Base-by-base conservation (phyloP, 257 asterid species). In the Solanum clarkiae region DNA sequence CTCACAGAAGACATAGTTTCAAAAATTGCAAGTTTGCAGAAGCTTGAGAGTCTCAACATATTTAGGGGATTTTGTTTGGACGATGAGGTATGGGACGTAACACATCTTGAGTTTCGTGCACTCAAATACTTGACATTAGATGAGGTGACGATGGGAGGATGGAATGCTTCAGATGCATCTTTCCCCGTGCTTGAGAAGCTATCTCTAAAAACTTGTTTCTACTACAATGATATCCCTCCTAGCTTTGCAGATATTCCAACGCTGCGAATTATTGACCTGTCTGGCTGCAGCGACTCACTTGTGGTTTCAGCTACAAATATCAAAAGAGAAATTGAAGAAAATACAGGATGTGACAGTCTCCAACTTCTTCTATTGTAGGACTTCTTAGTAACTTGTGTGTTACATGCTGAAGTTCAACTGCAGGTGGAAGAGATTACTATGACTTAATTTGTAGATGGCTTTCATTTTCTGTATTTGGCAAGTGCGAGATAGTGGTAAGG, bases 61-160 rank as follows among this genome's bases (percentile, higher is more conserved):
- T 0, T 0, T 6, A 26, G 29, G 29, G 14, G 65, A 59, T 3
- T 17, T 17, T 2, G 3, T 4, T 3, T 17, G 0, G 13, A n/a
- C 3, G 8, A 3, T 56, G 1, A 17, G 26, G 0, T 4, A 3
- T 59, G 66, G 29, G 29, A 59, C 29, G 3, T 0, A 5, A 57
- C 26, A 8, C 9, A 0, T 57, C 26, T 57, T 0, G 6, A 20
- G 57, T 72, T 72, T 40, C 40, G 20, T 72, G 40, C n/a, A n/a
- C 80, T 72, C 4, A 72, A 72, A 45, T 45, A 72, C 80, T 70
- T 70, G 29, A n/a, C 0, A 40, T 18, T 70, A 70, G 0, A 1
- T 4, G 0, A 0, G 18, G 1, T 29, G n/a, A 13, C 20, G 45
- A 18, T 3, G 17, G 53, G 18, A 16, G 17, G 18, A 70, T 20